A percentile compares a stretch with the other conserved stretches of the same genome.
Evolutionary conservation across 2,329 filamentous ascomycete species (phyloP).

Genomic region (Alternaria triticina): DNA sequence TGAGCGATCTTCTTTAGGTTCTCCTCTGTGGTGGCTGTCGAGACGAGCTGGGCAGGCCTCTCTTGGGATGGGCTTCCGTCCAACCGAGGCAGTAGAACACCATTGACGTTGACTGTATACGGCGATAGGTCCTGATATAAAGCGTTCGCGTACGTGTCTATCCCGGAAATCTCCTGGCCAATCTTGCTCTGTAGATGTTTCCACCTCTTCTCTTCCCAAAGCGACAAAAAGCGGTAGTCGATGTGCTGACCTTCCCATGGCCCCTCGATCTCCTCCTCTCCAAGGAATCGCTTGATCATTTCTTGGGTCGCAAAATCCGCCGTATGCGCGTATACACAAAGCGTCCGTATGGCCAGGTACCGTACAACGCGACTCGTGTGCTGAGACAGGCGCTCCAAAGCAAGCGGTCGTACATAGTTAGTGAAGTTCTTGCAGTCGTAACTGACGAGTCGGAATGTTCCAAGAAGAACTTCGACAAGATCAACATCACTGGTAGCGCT

Average conservation of each 20-base stretch:
- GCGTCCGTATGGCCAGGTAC: slow-evolving; percentile 82
- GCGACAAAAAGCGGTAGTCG: slow-evolving; percentile 76
- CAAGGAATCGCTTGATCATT: slow-evolving; percentile 71
- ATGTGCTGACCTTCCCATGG: slow-evolving; percentile 76
- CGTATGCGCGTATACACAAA: slow-evolving; percentile 78
- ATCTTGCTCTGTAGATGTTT: slow-evolving; percentile 24
- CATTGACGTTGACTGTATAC: slow-evolving; percentile 43
- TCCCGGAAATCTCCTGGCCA: slow-evolving; percentile 2
- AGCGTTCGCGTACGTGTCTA: not conserved
- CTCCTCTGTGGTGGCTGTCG: slow-evolving; percentile 72
- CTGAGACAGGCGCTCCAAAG: slow-evolving; percentile 72
- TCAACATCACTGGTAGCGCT: slow-evolving; percentile 4
- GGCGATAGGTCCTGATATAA: slow-evolving; percentile 34
- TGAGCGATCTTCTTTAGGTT: slow-evolving; percentile 76
- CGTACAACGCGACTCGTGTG: slow-evolving; percentile 66
- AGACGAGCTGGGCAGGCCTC: slow-evolving; percentile 52
- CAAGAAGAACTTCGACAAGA: slow-evolving; percentile 63
- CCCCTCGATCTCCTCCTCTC: slow-evolving; percentile 67
- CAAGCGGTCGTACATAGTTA: slow-evolving; percentile 67
- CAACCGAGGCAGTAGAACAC: slow-evolving; percentile 49
- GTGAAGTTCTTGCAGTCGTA: slow-evolving; percentile 75
- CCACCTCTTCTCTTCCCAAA: slow-evolving; percentile 69
- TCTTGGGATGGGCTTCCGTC: slow-evolving; percentile 37
- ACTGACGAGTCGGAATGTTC: slow-evolving; percentile 79
- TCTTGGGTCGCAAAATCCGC: slow-evolving; percentile 79